Evolutionary conservation across 2,329 filamentous ascomycete genomes (phyloP), one percentile per base, ranked within the genome.

Genomic region (Ceratocystis cacaofunesta): DNA sequence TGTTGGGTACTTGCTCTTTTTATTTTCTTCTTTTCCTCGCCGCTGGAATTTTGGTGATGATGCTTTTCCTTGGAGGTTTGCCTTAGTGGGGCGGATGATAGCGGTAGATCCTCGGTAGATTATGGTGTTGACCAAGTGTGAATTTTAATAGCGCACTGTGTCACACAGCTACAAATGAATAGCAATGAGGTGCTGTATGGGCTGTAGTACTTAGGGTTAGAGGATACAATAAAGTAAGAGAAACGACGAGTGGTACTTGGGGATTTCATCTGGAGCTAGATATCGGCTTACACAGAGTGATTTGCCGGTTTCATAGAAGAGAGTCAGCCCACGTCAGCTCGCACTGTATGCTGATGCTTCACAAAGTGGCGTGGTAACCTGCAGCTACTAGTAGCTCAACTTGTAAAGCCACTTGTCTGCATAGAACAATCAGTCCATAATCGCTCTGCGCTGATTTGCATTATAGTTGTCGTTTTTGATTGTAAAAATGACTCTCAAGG

Each of bases 51-150:
- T 46, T 36, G 55, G 55, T 25, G 28, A 58, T 32, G 55, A 30
- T 58, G 48, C 48, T 46, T 36, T 41, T 12, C 36, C 22, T 36
- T 64, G 50, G 41, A 58, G 50, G 41, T 28, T 55, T 50, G 63
- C 50, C 55, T 62, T 46, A 62, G 61, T 46, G 43, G 43, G 61
- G 30, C 46, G 30, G 22, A 30, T 50, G 17, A 3, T 15, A 1
- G 57, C 22, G 64, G 55, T 58, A 57, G 60, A 62, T 28, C 28
- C 17, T 32, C 58, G 44, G 48, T 46, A 62, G 62, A 19, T 30
- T 12, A 12, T 48, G 36, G 64, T 3, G 5, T 2, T 8, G 5
- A 4, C 0, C 3, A 4, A 6, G 55, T 60, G 32, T 17, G 30
- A 3, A 4, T 3, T 19, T 0, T 0, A 17, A 1, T 7, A 1